Conservation (phyloP, 176 grass and related monocot genomes). For the Thinopyrum elongatum region DNA sequence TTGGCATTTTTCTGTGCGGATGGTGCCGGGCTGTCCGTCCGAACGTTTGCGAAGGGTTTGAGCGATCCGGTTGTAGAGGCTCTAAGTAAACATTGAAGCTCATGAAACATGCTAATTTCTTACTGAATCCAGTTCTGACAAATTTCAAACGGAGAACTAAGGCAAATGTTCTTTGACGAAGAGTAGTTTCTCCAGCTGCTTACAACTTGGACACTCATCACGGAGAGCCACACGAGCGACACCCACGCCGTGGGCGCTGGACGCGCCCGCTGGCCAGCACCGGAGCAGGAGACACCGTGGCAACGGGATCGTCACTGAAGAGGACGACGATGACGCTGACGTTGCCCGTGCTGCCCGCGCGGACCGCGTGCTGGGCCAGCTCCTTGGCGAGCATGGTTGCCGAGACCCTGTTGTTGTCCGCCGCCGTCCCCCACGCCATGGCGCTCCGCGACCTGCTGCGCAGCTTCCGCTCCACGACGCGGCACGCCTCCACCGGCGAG, state of each 20-base stretch:
- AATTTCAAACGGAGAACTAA: neutral
- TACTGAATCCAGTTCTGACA: neutral
- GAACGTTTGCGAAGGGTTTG: no score
- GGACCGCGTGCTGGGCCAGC: neutral
- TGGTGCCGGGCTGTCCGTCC: no score
- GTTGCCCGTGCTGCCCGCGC: conserved; percentile 3
- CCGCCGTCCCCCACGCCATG: neutral
- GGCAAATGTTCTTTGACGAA: neutral
- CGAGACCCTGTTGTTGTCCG: neutral
- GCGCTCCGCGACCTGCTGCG: neutral
- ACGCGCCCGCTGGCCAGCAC: neutral
- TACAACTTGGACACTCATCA: neutral
- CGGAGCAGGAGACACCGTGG: neutral
- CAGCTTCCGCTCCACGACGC: neutral
- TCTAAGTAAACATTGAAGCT: no score
- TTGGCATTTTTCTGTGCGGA: no score
- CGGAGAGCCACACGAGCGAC: neutral
- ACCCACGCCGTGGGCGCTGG: neutral
- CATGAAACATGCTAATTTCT: neutral
- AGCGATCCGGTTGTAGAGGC: no score
- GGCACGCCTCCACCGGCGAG: conserved; percentile 16
- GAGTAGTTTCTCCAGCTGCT: no score
- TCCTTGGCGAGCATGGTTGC: conserved; percentile 4
- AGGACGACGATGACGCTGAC: conserved; percentile 13
- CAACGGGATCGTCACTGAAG: neutral